Percentiles rank a stretch among this genome's conserved stretches.
phyloP scores from a whole-genome alignment of 2,329 filamentous ascomycete genomes.

The Pezicula neosporulosa region DNA sequence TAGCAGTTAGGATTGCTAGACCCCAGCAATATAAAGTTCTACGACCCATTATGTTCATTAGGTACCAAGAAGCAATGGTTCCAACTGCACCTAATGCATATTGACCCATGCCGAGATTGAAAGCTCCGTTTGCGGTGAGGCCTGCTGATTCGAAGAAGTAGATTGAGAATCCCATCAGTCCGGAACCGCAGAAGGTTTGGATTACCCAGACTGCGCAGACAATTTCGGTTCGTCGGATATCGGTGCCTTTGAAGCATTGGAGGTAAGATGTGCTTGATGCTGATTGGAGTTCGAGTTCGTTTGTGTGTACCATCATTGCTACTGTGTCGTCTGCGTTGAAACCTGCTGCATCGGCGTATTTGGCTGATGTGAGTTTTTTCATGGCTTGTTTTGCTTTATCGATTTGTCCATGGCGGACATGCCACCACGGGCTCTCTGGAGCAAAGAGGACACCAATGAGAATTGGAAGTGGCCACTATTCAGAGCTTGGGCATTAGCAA shows the following conservation, averaged over 20 bases:
- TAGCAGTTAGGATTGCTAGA: conserved; percentile 36
- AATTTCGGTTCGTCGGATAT: conserved; percentile 49
- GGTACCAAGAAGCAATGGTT: conserved; percentile 45
- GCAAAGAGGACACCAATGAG: conserved; percentile 41
- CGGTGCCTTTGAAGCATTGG: conserved; percentile 46
- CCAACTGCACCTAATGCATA: conserved; percentile 42
- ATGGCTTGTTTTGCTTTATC: conserved; percentile 41
- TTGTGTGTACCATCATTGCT: conserved; percentile 51
- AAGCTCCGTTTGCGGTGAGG: conserved; percentile 41
- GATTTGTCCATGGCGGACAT: conserved; percentile 38
- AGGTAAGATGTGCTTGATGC: conserved; percentile 39
- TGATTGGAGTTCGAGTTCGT: conserved; percentile 47
- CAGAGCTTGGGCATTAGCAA: no score
- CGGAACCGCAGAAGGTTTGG: conserved; percentile 58
- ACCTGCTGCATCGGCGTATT: conserved; percentile 5
- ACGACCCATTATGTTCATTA: conserved; percentile 42
- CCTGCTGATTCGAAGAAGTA: conserved; percentile 56
- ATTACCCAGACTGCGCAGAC: conserved; percentile 45
- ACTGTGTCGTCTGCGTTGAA: conserved; percentile 28
- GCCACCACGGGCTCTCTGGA: conserved; percentile 45
- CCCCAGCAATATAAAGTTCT: conserved; percentile 42
- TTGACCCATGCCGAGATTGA: conserved; percentile 37
- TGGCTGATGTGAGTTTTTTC: conserved; percentile 35
- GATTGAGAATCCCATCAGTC: conserved; percentile 59
- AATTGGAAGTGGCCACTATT: conserved; percentile 39